Evolutionary conservation across 106 monocot genomes (phyloP).

Genomic region (Narthecium ossifragum): DNA sequence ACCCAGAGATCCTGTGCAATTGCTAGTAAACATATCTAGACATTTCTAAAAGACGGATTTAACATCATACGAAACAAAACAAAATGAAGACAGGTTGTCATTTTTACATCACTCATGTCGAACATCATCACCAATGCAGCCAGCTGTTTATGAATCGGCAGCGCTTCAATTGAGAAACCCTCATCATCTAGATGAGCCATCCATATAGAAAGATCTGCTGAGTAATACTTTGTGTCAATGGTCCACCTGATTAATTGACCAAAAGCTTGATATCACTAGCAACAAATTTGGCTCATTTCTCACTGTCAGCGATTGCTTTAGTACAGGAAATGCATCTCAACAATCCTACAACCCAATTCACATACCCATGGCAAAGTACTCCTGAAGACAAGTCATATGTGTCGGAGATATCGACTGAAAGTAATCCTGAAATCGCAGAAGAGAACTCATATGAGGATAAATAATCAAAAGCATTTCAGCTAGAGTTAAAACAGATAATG

Average conservation of each 20-base stretch:
- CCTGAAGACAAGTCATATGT: constrained; percentile 49
- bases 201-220: constrained; percentile 88
- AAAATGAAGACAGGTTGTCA: constrained; percentile 1
- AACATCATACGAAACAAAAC: not conserved
- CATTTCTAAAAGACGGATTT: too few species aligned
- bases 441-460: not conserved
- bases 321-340: too few species aligned
- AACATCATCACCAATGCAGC: constrained; percentile 89
- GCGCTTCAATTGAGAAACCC: constrained; percentile 41
- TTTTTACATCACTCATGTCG: constrained; percentile 87
- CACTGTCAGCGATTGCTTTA: too few species aligned
- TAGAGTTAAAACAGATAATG: not conserved
- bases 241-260: constrained; percentile 68
- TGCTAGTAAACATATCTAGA: too few species aligned
- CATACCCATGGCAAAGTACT: constrained; percentile 75
- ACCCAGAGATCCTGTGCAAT: too few species aligned
- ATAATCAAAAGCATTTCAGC: not conserved
- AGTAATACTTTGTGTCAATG: constrained; percentile 94
- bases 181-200: constrained; percentile 61
- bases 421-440: constrained; percentile 46
- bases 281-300: not conserved
- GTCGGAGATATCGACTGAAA: constrained; percentile 70
- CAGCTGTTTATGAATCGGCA: constrained; percentile 46
- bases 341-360: too few species aligned
- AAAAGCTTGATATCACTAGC: constrained; percentile 4